Base-by-base conservation (phyloP, 2,329 filamentous ascomycete genomes). In the Arthrobotrys iridis region DNA sequence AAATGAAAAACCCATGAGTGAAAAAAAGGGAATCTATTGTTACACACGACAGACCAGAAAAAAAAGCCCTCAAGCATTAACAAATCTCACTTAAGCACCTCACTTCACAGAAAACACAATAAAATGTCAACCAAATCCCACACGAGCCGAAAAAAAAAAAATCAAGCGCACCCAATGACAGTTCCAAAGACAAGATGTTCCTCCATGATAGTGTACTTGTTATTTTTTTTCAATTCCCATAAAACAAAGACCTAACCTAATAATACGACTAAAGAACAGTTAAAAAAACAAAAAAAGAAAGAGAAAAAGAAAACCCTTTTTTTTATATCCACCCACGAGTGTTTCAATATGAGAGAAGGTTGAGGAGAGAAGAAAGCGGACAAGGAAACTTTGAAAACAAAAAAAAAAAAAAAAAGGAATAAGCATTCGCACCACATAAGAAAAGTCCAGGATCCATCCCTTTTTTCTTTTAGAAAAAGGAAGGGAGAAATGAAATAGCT, bases 401-500 rank as follows among this genome's bases (percentile, higher is more conserved):
- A 30, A 48, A 24, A 35, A n/a, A 8, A 52, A 18, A 50, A 18
- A 64, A 72, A 77, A 64, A 66, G 67, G 72, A 20, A 22, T 35
- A n/a, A n/a, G n/a, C n/a, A 37, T 20, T 37, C 50, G 50, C 50
- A 55, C 50, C 50, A 55, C 74, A 67, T 40, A 52, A n/a, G n/a
- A 48, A 45, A 60, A 50, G 40, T 46, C 55, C 65, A 62, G 35
- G 58, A 35, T 73, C 60, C 60, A 40, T 33, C 45, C 55, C 66
- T 73, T 77, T 41, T 67, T 64, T 76, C 64, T 57, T 50, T 40
- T 60, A 64, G 41, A 37, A 72, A 60, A 63, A 8, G 77, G 77
- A 67, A 72, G 24, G 15, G 70, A 70, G 68, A 73, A 62, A 57
- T 79, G 77, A 76, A 74, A 79, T 79, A 78, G 67, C 74, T 72